Base-by-base conservation (phyloP, 169 alveolate species). In the Plasmodium yoelii region DNA sequence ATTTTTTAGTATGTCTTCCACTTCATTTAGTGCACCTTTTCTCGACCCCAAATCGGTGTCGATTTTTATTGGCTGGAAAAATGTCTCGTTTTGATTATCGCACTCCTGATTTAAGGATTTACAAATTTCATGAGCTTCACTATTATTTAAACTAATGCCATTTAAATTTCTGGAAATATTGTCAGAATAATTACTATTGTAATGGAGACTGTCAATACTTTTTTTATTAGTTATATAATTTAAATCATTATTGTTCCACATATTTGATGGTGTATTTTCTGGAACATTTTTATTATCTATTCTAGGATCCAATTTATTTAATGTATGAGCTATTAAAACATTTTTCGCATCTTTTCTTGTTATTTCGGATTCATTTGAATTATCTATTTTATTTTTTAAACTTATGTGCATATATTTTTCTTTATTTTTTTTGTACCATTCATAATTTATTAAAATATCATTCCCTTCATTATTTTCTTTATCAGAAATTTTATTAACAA, bases 381-480 rank as follows among this genome's bases (percentile, higher is more conserved):
- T 60, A 13, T 19, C 18, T n/a, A 2, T 34, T 42, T 70, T 69
- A 44, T 47, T 86, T 34, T 63, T 70, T 69, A 86, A 86, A 70
- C 69, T 86, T 68, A 69, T 39, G 51, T 86, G 87, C 64, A 86
- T 70, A 63, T 19, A 86, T 70, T 86, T 86, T 46, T 86, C 91
- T 47, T 71, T 86, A 55, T 86, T 86, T 26, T 86, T 69, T 86
- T 86, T 86, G 39, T 86, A 86, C 7, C 34, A 42, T 86, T 86
- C 91, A 28, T 86, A 86, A 1, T 59, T 86, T 59, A 69, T 86
- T 59, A 86, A 39, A 19, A 86, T 13, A 44, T 24, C 80, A 18
- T 44, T 59, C 9, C 69, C 24, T 2, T 46, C 65, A 39, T 49
- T 46, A 34, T 82, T 34, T 13, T 24, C 61, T 12, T 28, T 12